Percentiles rank a stretch among this genome's conserved stretches.
These are phyloP conservation scores for Colletotrichum incanum DNA, from an alignment of 2,329 filamentous ascomycete species.

Conservation along the genomic window DNA sequence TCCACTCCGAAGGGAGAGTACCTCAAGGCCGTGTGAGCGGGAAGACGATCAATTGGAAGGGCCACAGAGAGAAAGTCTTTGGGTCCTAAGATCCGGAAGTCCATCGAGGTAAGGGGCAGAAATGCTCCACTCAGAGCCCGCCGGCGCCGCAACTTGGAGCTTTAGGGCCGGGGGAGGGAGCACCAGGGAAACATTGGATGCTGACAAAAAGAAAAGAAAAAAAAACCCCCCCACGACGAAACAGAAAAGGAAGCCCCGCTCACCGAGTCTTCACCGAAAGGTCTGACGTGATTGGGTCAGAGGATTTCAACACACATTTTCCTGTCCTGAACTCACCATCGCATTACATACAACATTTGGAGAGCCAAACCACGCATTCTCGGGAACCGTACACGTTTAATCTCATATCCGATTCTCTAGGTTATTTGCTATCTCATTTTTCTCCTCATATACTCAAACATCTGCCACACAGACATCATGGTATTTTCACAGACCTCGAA, in stretches of 20 bases:
- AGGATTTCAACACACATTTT: conserved; percentile 40
- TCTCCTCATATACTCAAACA: not conserved
- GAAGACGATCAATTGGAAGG: not conserved
- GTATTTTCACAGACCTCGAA: not conserved
- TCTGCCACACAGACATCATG: not conserved
- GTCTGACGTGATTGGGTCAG: conserved; percentile 40
- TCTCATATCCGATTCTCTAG: not conserved
- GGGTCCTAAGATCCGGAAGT: not conserved
- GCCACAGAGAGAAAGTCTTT: not conserved
- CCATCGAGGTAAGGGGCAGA: not conserved
- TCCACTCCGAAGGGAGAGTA: not conserved
- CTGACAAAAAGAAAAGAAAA: conserved; percentile 10
- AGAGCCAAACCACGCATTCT: not conserved
- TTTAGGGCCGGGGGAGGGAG: conserved; percentile 2
- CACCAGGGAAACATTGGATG: not conserved
- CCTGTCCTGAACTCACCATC: not conserved
- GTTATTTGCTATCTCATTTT: not conserved
- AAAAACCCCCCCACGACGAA: not conserved
- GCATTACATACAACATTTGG: not conserved
- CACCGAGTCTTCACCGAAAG: conserved; percentile 30
- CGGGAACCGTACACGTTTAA: not conserved
- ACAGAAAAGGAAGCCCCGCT: not conserved
- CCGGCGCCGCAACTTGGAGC: not conserved
- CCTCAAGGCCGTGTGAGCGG: not conserved
- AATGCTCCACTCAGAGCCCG: not conserved